Evolutionary conservation across 257 asterid species (phyloP), one percentile per base, ranked within the genome.

Genomic region (Nicotiana otophora): DNA sequence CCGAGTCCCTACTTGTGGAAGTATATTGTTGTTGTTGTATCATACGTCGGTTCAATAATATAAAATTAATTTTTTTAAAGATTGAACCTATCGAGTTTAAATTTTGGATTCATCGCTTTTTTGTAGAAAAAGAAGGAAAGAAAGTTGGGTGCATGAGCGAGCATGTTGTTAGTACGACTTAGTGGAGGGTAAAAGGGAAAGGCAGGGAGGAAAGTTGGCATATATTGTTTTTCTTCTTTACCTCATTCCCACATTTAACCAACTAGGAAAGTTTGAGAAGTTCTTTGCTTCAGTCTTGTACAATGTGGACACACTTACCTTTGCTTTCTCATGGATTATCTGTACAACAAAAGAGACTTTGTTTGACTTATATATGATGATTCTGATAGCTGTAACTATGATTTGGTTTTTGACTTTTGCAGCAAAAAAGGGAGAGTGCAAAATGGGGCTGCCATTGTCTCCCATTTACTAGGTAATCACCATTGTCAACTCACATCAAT

Each of bases 101-200:
- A 42, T 8, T 42, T 42, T 42, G 11, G 11, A 42, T 2, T 42
- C 0, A 42, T 0, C 1, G 0, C 16, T 36, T 72, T 72, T 2
- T 42, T 5, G 19, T 72, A 20, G 62, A 26, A 26, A 48, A 23
- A 16, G 12, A 7, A 26, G 10, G 7, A 57, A n/a, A 55, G 82
- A 84, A 82, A 84, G 82, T 78, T 2, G 84, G 75, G 82, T 69
- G 86, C 86, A 76, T 87, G 82, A 87, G 91, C 91, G 89, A 86
- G 91, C 91, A 88, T 86, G 91, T 67, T 88, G 91, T 84, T 81
- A 82, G 89, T 88, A 84, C 86, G 76, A 66, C 26, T 17, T 53
- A 55, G 83, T 83, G 78, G 61, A 51, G 70, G 82, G 36, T 60
- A 79, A 79, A 57, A 61, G 34, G 70, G 39, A 36, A 42, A 42